These are phyloP conservation scores for Fusarium tupiense DNA, from an alignment of 2,329 filamentous ascomycete genomes.

Conservation along the genomic window DNA sequence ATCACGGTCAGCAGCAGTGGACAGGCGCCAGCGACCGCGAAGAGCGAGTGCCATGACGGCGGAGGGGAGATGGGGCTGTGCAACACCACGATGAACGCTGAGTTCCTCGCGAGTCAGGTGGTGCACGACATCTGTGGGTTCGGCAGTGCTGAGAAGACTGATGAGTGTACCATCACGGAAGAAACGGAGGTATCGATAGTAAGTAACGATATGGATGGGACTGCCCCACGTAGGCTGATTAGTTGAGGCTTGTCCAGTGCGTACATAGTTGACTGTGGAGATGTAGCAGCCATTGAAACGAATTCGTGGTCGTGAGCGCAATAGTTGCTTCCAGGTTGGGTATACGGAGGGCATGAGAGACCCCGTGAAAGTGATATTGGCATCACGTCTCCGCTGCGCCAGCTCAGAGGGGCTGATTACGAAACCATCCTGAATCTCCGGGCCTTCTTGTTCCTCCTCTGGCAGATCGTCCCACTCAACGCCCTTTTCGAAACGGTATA, in stretches of 20 bases:
- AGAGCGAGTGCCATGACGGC: slow-evolving; percentile 75
- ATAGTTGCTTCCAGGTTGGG: slow-evolving; percentile 72
- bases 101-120: slow-evolving; percentile 79
- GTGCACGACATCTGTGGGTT: slow-evolving; percentile 89
- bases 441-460: slow-evolving; percentile 45
- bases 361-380: slow-evolving; percentile 50
- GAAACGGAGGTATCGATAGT: slow-evolving; percentile 96
- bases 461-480: slow-evolving; percentile 63
- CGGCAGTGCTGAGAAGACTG: slow-evolving; percentile 80
- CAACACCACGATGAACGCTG: slow-evolving; percentile 52
- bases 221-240: slow-evolving; percentile 79
- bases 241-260: slow-evolving; percentile 77
- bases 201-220: slow-evolving; percentile 95
- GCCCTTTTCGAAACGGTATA: slow-evolving; percentile 77
- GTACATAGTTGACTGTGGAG: slow-evolving; percentile 93
- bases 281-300: slow-evolving; percentile 98
- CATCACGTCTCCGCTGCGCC: slow-evolving; percentile 45
- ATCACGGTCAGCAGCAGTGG: slow-evolving; percentile 47
- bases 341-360: slow-evolving; percentile 58
- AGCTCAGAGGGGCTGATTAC: slow-evolving; percentile 52
- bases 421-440: slow-evolving; percentile 45
- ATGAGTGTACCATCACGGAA: slow-evolving; percentile 89
- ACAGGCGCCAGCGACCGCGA: slow-evolving; percentile 64
- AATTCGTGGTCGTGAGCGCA: slow-evolving; percentile 83
- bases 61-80: slow-evolving; percentile 49